These are phyloP conservation scores for Zanthoxylum bungeanum DNA, from an alignment of 345 rosid genomes.

Conservation along the genomic window DNA sequence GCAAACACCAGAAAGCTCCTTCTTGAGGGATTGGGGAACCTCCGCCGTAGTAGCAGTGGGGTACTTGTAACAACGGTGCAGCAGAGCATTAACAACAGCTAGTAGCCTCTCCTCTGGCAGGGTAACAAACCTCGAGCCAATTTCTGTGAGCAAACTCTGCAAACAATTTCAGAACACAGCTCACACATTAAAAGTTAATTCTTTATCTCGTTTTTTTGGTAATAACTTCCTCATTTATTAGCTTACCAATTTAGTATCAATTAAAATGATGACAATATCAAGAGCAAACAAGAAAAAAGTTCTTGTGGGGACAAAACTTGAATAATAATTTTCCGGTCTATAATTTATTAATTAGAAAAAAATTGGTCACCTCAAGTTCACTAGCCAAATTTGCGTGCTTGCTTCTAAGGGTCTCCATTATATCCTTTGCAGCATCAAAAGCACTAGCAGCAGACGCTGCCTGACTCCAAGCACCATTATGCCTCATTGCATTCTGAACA, in stretches of 20 bases:
- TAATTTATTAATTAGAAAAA: neutral
- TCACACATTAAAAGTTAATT: neutral
- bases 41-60: slow-evolving; percentile 97
- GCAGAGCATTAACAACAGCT: slow-evolving; percentile 94
- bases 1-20: slow-evolving; percentile 98
- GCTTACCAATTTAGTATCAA: neutral
- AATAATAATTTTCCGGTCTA: neutral
- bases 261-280: neutral
- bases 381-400: slow-evolving; percentile 92
- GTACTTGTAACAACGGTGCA: slow-evolving; percentile 98
- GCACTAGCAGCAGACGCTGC: slow-evolving; percentile 87
- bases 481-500: slow-evolving; percentile 63
- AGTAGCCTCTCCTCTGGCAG: slow-evolving; percentile 97
- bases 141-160: slow-evolving; percentile 90
- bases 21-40: slow-evolving; percentile 97
- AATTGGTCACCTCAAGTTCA: slow-evolving; percentile 81
- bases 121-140: slow-evolving; percentile 95
- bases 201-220: too few relatives aligned
- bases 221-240: too few relatives aligned
- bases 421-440: slow-evolving; percentile 97
- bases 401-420: slow-evolving; percentile 97
- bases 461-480: slow-evolving; percentile 56
- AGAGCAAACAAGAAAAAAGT: neutral
- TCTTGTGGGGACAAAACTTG: neutral
- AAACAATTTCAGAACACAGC: slow-evolving; percentile 16